phyloP scores from a whole-genome alignment of 2,329 filamentous ascomycete species.

The Microdochium nivale region DNA sequence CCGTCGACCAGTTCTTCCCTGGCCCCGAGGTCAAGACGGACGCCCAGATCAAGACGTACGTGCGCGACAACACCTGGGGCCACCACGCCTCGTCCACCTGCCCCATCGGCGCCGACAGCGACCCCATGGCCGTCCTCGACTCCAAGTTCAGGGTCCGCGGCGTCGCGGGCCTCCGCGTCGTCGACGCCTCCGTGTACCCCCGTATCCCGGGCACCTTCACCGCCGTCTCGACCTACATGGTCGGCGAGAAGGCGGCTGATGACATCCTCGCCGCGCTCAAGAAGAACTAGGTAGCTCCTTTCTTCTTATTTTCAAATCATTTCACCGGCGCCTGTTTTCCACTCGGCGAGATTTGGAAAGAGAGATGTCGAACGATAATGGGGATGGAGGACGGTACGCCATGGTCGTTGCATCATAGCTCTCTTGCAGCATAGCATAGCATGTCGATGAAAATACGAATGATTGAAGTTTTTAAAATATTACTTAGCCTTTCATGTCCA shows the following conservation, averaged over 20 bases:
- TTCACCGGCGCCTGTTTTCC: neutral
- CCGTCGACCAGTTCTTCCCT: slow-evolving; percentile 10
- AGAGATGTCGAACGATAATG: too few species aligned
- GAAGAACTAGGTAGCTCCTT: neutral
- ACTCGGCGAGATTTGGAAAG: too few species aligned
- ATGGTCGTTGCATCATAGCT: too few species aligned
- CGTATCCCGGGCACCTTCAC: neutral
- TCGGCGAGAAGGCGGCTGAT: neutral
- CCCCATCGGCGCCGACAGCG: slow-evolving; percentile 40
- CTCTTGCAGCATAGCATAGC: too few species aligned
- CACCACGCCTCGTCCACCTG: slow-evolving; percentile 46
- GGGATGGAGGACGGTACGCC: too few species aligned
- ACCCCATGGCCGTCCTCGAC: slow-evolving; percentile 44
- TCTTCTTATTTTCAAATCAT: neutral
- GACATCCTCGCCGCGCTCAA: neutral
- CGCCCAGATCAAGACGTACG: slow-evolving; percentile 32
- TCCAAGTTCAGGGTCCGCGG: slow-evolving; percentile 37
- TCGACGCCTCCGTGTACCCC: neutral
- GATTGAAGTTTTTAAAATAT: too few species aligned
- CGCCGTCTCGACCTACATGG: neutral
- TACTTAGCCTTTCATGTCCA: too few species aligned
- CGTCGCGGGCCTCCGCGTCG: neutral
- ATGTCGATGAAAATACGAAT: too few species aligned
- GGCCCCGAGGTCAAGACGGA: slow-evolving; percentile 15
- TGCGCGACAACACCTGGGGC: slow-evolving; percentile 38